Percentiles rank a stretch among this genome's conserved stretches.
These are phyloP conservation scores for Phytophthora cryptogea DNA, from an alignment of 352 stramenopile species.

Conservation along the genomic window DNA sequence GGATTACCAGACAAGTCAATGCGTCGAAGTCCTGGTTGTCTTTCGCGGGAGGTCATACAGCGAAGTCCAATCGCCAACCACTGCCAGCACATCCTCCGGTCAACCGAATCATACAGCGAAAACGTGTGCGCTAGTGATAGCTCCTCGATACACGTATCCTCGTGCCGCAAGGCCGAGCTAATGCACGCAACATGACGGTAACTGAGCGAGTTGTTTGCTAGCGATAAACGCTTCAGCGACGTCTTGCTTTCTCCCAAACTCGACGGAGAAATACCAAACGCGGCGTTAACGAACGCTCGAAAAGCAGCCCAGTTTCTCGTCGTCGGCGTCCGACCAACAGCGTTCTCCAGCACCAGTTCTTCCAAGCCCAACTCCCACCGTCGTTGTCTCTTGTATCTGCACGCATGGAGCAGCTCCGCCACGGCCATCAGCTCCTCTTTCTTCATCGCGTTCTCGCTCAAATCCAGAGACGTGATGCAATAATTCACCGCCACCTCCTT, in stretches of 20 bases:
- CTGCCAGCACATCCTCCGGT: conserved; percentile 37
- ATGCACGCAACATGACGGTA: conserved; percentile 34
- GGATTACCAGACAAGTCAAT: conserved; percentile 39
- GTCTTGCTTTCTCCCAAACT: not conserved
- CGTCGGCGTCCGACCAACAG: conserved; percentile 18
- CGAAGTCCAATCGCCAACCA: conserved; percentile 38
- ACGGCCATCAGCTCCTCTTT: conserved; percentile 22
- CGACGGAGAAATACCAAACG: conserved; percentile 13
- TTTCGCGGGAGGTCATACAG: conserved; percentile 3
- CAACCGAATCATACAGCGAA: conserved; percentile 30
- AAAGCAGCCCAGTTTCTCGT: conserved; percentile 35
- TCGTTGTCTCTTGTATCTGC: not conserved
- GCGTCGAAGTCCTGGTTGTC: conserved; percentile 17
- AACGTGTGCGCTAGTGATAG: conserved; percentile 33
- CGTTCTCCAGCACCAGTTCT: conserved; percentile 38
- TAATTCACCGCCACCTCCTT: conserved; percentile 6
- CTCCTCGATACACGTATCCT: conserved; percentile 24
- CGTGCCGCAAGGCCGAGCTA: conserved; percentile 37
- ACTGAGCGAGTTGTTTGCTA: conserved; percentile 40
- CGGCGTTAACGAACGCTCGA: conserved; percentile 29
- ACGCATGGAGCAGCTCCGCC: conserved; percentile 19
- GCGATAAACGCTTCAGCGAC: conserved; percentile 32
- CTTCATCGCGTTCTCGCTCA: conserved; percentile 38
- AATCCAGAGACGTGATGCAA: conserved; percentile 33
- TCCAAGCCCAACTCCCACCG: conserved; percentile 17